phyloP scores from a whole-genome alignment of 2,329 filamentous ascomycete genomes.

The Colletotrichum sojae region DNA sequence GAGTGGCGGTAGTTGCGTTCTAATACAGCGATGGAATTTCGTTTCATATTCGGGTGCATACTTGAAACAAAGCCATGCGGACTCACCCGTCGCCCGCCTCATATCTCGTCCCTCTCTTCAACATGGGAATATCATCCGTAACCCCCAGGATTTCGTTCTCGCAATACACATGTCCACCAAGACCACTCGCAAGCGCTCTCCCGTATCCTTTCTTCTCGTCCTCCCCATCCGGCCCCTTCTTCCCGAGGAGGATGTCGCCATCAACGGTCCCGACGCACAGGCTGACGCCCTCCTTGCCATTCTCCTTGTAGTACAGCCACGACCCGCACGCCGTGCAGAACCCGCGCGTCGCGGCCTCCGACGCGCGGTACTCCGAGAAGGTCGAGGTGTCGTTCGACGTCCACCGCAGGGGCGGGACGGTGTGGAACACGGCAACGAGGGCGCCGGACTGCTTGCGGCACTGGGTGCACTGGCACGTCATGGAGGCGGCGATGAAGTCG shows the following conservation, averaged over 20 bases:
- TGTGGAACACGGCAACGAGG: conserved; percentile 60
- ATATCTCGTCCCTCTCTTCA: conserved; percentile 16
- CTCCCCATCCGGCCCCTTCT: conserved; percentile 10
- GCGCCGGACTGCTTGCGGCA: conserved; percentile 67
- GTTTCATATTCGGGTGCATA: too few relatives aligned
- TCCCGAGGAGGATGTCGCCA: conserved; percentile 54
- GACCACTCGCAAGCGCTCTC: conserved; percentile 54
- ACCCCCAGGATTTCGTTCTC: conserved; percentile 63
- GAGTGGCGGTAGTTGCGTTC: too few relatives aligned
- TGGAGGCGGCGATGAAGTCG: conserved; percentile 59
- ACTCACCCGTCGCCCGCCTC: neutral
- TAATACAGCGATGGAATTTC: too few relatives aligned
- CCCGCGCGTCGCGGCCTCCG: conserved; percentile 56
- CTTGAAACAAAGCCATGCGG: neutral
- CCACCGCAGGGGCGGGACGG: conserved; percentile 55
- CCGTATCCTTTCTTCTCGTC: conserved; percentile 50
- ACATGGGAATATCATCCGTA: conserved; percentile 57
- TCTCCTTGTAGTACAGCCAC: conserved; percentile 61
- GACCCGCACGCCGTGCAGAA: conserved; percentile 66
- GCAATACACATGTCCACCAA: conserved; percentile 56
- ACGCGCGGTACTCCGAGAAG: conserved; percentile 58
- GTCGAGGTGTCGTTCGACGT: conserved; percentile 46
- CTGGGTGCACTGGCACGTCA: conserved; percentile 69
- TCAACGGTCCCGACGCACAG: conserved; percentile 63
- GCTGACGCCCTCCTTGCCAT: conserved; percentile 47